A percentile compares a stretch with the other conserved stretches of the same genome.
phyloP scores from a whole-genome alignment of 2,329 filamentous ascomycete species.

The Plenodomus tracheiphilus region DNA sequence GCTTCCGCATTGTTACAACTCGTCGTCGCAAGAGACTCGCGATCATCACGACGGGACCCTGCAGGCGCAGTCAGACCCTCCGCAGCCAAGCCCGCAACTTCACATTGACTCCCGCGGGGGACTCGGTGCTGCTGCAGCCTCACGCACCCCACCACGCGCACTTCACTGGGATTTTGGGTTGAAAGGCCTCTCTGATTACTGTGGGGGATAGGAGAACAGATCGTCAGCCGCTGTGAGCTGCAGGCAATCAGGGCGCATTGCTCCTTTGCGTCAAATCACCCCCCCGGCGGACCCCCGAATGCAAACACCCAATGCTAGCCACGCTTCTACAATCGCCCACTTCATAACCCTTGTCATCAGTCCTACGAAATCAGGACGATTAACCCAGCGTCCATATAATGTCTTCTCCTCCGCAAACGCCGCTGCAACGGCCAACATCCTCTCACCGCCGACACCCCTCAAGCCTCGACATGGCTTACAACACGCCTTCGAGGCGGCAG shows the following conservation, averaged over 20 bases:
- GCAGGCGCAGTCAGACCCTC: constrained; percentile 19
- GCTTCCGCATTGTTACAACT: constrained; percentile 12
- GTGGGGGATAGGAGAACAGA: background rate
- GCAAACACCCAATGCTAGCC: constrained; percentile 10
- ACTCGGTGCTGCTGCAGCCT: background rate
- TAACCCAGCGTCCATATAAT: constrained; percentile 12
- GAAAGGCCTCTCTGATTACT: background rate
- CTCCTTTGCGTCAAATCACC: background rate
- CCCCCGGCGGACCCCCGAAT: background rate
- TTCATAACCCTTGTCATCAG: constrained; percentile 9
- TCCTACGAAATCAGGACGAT: background rate
- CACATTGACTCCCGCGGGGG: constrained; percentile 10
- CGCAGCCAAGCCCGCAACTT: constrained; percentile 25
- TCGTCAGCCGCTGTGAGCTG: background rate
- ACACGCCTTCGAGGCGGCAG: constrained; percentile 39
- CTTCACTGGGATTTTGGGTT: background rate
- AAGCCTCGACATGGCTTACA: constrained; percentile 48
- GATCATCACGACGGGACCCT: constrained; percentile 6
- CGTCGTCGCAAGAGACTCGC: constrained; percentile 13
- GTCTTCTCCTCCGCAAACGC: constrained; percentile 50
- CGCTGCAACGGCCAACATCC: constrained; percentile 39
- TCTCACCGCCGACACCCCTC: constrained; percentile 47
- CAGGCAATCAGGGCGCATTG: background rate
- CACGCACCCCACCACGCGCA: background rate
- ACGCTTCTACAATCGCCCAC: constrained; percentile 6